Evolutionary conservation across 306 rosid genomes (phyloP), one percentile per base, ranked within the genome.

Genomic region (Cercis canadensis): DNA sequence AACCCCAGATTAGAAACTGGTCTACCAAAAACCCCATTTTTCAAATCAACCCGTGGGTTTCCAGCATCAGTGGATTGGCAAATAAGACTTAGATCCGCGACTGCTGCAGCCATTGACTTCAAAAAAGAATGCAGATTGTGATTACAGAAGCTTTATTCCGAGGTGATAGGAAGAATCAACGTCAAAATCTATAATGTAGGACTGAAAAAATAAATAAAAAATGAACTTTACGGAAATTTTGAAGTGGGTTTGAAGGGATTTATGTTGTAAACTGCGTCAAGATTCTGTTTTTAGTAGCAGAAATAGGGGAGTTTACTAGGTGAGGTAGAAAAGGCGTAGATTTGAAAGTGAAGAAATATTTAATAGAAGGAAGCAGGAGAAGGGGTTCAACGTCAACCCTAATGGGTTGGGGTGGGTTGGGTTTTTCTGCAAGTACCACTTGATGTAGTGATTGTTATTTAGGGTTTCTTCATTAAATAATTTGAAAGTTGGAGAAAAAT

Each of bases 21-120:
- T 14, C 14, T 7, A 0, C 80, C 78, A 11, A 71, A 66, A 52
- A 68, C 75, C 33, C 57, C 43, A 31, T 72, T 71, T 73, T 72
- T 81, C 40, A 76, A 69, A 74, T 46, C 65, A 1, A 67, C 29
- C 37, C 72, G 34, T 36, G 39, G 75, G 70, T 17, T 81, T 56
- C 76, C 70, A 5, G 65, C 68, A 10, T 56, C 31, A 47, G 49
- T 33, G 21, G 32, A 52, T 49, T 72, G 68, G 18, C 64, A 36
- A 32, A 75, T 57, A 9, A 68, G 78, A 56, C 81, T 46, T 37
- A 78, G 76, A 76, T 72, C 75, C 74, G 81, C 36, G 1, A 75
- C 72, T 44, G 81, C 75, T 34, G 86, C 60, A 21, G 74, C 85
- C 92, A 90, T 86, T 81, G 88, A 68, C 68, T 57, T 57, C 14